Percentiles rank a stretch among this genome's conserved stretches.
Evolutionary conservation across 306 rosid genomes (phyloP).

Genomic region (Astragalus membranaceus): DNA sequence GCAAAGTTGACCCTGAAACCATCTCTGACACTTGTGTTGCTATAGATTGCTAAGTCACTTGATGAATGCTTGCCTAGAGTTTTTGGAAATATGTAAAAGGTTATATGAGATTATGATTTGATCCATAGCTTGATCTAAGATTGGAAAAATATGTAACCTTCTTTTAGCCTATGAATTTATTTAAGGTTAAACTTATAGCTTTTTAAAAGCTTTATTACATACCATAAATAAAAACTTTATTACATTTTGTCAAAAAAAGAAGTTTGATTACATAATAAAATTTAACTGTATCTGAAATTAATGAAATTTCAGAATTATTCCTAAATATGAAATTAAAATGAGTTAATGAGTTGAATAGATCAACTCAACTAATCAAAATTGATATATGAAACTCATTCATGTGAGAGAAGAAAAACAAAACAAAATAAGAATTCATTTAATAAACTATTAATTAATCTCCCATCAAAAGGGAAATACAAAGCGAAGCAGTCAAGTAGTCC

Average conservation of each 20-base stretch:
- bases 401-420: too few relatives aligned
- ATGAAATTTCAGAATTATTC: too few relatives aligned
- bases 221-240: background rate
- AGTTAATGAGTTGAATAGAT: background rate
- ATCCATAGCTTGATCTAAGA: slow-evolving; percentile 1
- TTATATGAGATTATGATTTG: slow-evolving; percentile 11
- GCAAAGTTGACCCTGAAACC: slow-evolving; percentile 48
- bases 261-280: background rate
- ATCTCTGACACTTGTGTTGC: slow-evolving; percentile 53
- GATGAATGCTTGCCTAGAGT: background rate
- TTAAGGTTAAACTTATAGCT: too few relatives aligned
- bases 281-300: too few relatives aligned
- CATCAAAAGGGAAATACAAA: background rate
- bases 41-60: slow-evolving; percentile 68
- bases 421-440: too few relatives aligned
- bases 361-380: background rate
- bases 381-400: background rate
- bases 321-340: background rate
- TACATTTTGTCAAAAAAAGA: background rate
- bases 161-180: too few relatives aligned
- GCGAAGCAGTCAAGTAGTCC: background rate
- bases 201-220: background rate
- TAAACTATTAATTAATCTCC: too few relatives aligned
- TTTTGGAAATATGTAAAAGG: slow-evolving; percentile 3
- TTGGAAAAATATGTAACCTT: slow-evolving; percentile 13